These are phyloP conservation scores for Erysiphe pisi DNA, from an alignment of 2,329 filamentous ascomycete genomes.

Conservation along the genomic window DNA sequence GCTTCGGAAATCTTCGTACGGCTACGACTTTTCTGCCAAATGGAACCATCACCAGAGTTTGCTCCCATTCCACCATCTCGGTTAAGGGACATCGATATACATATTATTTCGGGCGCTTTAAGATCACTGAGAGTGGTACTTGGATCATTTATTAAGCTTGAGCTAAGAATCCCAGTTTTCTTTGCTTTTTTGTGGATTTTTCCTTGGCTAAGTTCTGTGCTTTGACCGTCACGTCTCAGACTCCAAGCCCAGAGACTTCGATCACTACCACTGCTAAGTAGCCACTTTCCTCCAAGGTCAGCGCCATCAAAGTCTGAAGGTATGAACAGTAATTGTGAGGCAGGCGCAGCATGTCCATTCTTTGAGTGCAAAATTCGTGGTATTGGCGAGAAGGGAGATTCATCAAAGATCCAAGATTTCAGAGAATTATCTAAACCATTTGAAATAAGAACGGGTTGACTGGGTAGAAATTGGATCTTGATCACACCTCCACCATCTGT, in stretches of 20 bases:
- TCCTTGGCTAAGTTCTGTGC: conserved; percentile 84
- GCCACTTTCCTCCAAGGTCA: conserved; percentile 83
- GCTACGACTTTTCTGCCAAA: conserved; percentile 70
- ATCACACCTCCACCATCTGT: conserved; percentile 66
- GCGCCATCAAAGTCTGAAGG: conserved; percentile 82
- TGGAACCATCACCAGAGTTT: conserved; percentile 61
- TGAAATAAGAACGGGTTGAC: conserved; percentile 80
- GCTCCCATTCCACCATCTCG: conserved; percentile 89
- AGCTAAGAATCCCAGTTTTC: conserved; percentile 63
- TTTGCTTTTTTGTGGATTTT: conserved; percentile 78
- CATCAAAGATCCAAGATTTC: conserved; percentile 94
- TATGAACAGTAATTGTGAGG: conserved; percentile 73
- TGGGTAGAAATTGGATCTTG: conserved; percentile 77
- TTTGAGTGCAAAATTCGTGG: conserved; percentile 76
- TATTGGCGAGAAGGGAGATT: conserved; percentile 75
- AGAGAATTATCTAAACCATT: conserved; percentile 88
- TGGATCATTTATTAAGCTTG: conserved; percentile 48
- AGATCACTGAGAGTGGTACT: conserved; percentile 60
- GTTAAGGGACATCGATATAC: conserved; percentile 82
- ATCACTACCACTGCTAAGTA: conserved; percentile 79
- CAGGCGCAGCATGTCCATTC: conserved; percentile 77
- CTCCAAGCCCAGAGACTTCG: conserved; percentile 95
- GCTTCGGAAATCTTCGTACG: conserved; percentile 56
- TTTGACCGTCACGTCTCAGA: conserved; percentile 86
- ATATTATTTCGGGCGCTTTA: conserved; percentile 85